Evolutionary conservation across 257 asterid genomes (phyloP).

Genomic region (Fraxinus pennsylvanica): DNA sequence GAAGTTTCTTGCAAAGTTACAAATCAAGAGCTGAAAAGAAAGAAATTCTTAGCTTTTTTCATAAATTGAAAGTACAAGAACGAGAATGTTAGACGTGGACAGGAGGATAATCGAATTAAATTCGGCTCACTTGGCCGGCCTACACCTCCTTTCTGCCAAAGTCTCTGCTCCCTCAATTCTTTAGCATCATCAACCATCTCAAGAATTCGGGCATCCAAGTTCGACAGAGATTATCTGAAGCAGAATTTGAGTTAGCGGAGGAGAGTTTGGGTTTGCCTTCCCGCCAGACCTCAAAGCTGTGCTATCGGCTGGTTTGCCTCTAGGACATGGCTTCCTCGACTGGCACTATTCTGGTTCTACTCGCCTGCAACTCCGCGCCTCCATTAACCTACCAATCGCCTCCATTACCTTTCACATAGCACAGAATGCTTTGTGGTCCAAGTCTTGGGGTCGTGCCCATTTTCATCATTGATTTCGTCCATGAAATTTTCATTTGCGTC

Average conservation of each 20-base stretch:
- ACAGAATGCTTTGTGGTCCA: conserved; percentile 78
- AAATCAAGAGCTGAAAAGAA: conserved; percentile 21
- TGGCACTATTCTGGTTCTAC: conserved; percentile 79
- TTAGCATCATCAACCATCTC: conserved; percentile 67
- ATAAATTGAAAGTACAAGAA: not conserved
- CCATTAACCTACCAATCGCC: conserved; percentile 79
- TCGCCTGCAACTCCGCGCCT: conserved; percentile 76
- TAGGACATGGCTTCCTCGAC: conserved; percentile 86
- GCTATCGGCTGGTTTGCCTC: conserved; percentile 76
- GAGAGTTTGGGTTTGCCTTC: conserved; percentile 80
- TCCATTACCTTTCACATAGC: conserved; percentile 83
- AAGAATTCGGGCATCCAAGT: conserved; percentile 59
- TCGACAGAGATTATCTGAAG: conserved; percentile 63
- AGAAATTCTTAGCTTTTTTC: not conserved
- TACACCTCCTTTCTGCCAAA: conserved; percentile 90
- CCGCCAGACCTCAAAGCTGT: conserved; percentile 95
- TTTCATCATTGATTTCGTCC: too few relatives aligned
- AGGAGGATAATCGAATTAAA: conserved; percentile 87
- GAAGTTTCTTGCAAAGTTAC: conserved; percentile 21
- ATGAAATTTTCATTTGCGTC: too few relatives aligned
- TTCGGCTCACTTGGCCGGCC: conserved; percentile 84
- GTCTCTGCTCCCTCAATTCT: conserved; percentile 71
- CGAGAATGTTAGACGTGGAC: conserved; percentile 86
- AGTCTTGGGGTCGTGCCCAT: conserved; percentile 84
- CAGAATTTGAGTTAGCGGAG: conserved; percentile 84